These are phyloP conservation scores for Lathyrus aphaca DNA, from an alignment of 306 rosid species.

Conservation along the genomic window DNA sequence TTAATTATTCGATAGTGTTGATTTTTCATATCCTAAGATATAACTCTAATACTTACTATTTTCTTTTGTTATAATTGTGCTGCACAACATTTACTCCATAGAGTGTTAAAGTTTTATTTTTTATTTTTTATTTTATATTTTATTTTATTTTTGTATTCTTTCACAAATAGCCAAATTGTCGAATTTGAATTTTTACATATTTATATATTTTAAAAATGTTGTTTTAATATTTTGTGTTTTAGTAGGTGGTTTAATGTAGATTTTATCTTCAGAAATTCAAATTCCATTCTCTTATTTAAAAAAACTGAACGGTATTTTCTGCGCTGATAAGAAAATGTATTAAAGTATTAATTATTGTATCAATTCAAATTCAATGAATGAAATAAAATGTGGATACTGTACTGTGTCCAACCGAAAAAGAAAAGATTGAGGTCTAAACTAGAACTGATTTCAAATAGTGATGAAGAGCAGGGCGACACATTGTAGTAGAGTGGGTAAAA, in stretches of 20 bases:
- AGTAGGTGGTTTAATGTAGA: neutral
- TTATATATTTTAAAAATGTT: neutral
- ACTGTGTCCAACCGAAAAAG: neutral
- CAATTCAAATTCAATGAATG: constrained; percentile 3
- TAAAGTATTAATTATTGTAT: neutral
- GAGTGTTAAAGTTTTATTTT: neutral
- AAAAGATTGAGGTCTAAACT: neutral
- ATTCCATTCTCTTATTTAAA: neutral
- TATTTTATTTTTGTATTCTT: neutral
- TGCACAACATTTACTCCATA: neutral
- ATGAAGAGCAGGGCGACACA: neutral
- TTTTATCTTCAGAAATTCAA: neutral
- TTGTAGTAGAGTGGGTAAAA: neutral
- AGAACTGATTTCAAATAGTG: neutral
- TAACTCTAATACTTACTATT: neutral
- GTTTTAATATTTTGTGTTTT: neutral
- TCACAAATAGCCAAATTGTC: neutral
- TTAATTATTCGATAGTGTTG: too few species aligned
- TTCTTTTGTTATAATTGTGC: constrained; percentile 5
- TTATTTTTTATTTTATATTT: too few species aligned
- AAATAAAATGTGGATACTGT: neutral
- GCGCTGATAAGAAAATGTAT: neutral
- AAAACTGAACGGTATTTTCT: neutral
- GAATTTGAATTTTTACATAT: neutral
- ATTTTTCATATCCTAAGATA: too few species aligned